phyloP scores from a whole-genome alignment of 2,329 filamentous ascomycete species.

The Aphanocladium album region DNA sequence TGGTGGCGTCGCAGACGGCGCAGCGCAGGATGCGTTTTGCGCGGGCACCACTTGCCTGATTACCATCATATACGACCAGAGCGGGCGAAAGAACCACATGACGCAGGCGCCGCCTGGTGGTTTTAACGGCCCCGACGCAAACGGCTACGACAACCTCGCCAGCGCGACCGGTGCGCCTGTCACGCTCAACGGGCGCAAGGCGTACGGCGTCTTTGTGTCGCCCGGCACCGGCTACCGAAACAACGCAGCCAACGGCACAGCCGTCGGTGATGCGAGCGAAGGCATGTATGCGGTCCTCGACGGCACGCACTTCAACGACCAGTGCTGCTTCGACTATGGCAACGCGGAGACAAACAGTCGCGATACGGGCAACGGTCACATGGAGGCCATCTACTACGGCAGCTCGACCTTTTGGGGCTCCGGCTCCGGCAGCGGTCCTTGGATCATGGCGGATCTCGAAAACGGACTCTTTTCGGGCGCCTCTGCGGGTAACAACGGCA shows the following conservation, averaged over 20 bases:
- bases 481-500: conserved; percentile 41
- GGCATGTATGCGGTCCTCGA: conserved; percentile 58
- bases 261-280: conserved; percentile 49
- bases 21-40: conserved; percentile 57
- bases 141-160: conserved; percentile 56
- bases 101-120: conserved; percentile 54
- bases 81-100: conserved; percentile 56
- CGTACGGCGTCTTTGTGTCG: conserved; percentile 58
- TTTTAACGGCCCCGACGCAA: conserved; percentile 49
- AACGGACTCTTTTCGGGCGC: conserved; percentile 59
- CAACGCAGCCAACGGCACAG: conserved; percentile 46
- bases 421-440: conserved; percentile 55
- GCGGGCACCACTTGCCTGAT: conserved; percentile 57
- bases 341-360: conserved; percentile 47
- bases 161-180: conserved; percentile 56
- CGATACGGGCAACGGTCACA: conserved; percentile 58
- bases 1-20: conserved; percentile 58
- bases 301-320: conserved; percentile 53
- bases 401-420: conserved; percentile 43
- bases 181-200: conserved; percentile 54
- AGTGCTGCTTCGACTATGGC: conserved; percentile 54
- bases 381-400: conserved; percentile 66
- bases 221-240: conserved; percentile 63
- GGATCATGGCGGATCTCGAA: conserved; percentile 66
- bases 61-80: conserved; percentile 61